Evolutionary conservation across 257 asterid genomes (phyloP).

Genomic region (Solanum pennellii): DNA sequence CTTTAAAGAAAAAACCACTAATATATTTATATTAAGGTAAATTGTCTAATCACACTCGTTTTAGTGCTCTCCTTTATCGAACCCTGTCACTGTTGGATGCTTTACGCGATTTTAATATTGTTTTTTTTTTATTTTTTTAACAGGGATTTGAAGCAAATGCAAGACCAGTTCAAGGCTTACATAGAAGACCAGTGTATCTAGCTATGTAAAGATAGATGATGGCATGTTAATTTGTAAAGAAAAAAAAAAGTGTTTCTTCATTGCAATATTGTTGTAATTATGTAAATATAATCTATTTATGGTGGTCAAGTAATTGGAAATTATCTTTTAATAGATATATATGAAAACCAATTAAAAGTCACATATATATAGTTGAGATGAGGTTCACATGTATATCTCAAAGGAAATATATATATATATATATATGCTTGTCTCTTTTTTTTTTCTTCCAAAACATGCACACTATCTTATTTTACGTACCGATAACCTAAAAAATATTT

Average conservation of each 20-base stretch:
- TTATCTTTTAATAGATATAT: not conserved
- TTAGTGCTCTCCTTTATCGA: not conserved
- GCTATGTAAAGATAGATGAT: not conserved
- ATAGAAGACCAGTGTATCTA: not conserved
- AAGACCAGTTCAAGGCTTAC: constrained; percentile 35
- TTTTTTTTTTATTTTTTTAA: not conserved
- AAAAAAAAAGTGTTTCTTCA: not conserved
- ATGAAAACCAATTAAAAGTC: not conserved
- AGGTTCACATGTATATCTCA: not conserved
- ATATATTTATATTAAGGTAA: too few relatives aligned
- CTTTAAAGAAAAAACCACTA: too few relatives aligned
- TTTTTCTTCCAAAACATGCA: not conserved
- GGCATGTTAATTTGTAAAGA: not conserved
- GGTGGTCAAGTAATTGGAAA: not conserved
- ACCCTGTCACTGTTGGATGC: fast-evolving
- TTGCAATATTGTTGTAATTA: not conserved
- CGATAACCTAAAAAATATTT: not conserved
- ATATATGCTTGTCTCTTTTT: not conserved
- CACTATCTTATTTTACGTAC: not conserved
- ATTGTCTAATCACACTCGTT: not conserved
- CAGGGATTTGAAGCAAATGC: constrained; percentile 40
- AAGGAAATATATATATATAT: not conserved
- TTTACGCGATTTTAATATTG: not conserved
- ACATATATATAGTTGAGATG: not conserved
- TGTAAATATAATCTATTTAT: not conserved